Evolutionary conservation across 2,329 filamentous ascomycete genomes (phyloP).

Genomic region (Diaporthe ampelina): DNA sequence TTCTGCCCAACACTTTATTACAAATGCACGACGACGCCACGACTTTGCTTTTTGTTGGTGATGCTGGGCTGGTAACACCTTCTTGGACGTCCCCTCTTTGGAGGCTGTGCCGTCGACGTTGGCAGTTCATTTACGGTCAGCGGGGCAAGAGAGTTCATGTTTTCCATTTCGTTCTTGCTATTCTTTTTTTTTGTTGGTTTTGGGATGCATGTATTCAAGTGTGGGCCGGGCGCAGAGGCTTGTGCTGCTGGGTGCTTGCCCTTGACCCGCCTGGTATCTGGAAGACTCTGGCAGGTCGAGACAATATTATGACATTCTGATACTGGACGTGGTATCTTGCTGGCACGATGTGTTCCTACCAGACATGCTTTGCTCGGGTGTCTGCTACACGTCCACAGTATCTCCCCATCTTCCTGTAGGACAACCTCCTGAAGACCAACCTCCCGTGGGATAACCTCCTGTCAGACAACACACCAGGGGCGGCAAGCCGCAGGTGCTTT

Average conservation of each 20-base stretch:
- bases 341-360: too few species aligned
- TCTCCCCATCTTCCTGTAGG: too few species aligned
- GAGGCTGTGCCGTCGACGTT: neutral
- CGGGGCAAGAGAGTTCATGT: neutral
- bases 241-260: neutral
- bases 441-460: too few species aligned
- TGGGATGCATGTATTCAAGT: conserved; percentile 6
- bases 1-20: neutral
- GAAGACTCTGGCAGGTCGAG: conserved; percentile 1
- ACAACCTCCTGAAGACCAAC: too few species aligned
- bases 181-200: neutral
- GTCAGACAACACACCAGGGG: too few species aligned
- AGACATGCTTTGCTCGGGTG: too few species aligned
- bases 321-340: neutral
- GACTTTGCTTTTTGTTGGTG: neutral
- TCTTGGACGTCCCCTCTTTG: neutral
- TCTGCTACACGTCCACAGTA: too few species aligned
- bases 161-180: neutral
- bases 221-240: neutral
- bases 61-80: neutral
- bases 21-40: neutral
- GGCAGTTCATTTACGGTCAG: neutral
- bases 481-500: too few species aligned
- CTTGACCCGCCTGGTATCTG: neutral
- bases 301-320: neutral